Percentiles rank a stretch among this genome's conserved stretches.
Evolutionary conservation across 2,329 filamentous ascomycete genomes (phyloP).

Genomic region (Penicillium glabrum): DNA sequence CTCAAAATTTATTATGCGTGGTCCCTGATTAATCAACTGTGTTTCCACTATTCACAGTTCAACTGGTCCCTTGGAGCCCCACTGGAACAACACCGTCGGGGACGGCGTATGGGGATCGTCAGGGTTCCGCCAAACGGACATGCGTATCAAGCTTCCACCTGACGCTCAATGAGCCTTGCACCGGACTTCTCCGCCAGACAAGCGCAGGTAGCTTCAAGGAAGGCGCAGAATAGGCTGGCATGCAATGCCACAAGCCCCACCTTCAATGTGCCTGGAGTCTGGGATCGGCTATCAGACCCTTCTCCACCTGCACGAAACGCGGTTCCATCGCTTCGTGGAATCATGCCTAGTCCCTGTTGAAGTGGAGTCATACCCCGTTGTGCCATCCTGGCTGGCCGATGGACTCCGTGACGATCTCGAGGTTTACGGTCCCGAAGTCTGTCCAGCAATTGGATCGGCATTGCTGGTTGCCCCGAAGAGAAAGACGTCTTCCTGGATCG

Average conservation of each 20-base stretch:
- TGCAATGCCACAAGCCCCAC: constrained; percentile 1
- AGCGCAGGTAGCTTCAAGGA: not conserved
- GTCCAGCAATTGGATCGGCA: constrained; percentile 19
- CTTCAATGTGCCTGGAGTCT: not conserved
- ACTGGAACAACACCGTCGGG: not conserved
- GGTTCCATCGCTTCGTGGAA: constrained; percentile 3
- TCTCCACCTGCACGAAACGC: constrained; percentile 5
- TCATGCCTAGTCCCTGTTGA: not conserved
- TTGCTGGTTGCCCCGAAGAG: constrained; percentile 21
- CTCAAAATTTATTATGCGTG: not conserved
- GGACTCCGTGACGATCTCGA: constrained; percentile 22
- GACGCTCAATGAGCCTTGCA: constrained; percentile 8
- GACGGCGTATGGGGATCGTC: constrained; percentile 19
- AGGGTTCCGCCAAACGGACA: constrained; percentile 12
- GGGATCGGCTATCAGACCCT: constrained; percentile 11
- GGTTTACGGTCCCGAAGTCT: constrained; percentile 6
- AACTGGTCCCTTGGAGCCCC: not conserved
- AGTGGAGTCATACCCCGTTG: constrained; percentile 14
- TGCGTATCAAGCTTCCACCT: constrained; percentile 6
- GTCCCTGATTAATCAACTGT: not conserved
- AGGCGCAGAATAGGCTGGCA: not conserved
- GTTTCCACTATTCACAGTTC: not conserved
- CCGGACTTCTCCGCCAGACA: constrained; percentile 19
- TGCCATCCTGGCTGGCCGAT: constrained; percentile 20
- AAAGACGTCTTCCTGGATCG: constrained; percentile 16